A percentile compares a stretch with the other conserved stretches of the same genome.
These are phyloP conservation scores for Monocercomonoides exilis DNA, from an alignment of 78 protist species.

Conservation along the genomic window DNA sequence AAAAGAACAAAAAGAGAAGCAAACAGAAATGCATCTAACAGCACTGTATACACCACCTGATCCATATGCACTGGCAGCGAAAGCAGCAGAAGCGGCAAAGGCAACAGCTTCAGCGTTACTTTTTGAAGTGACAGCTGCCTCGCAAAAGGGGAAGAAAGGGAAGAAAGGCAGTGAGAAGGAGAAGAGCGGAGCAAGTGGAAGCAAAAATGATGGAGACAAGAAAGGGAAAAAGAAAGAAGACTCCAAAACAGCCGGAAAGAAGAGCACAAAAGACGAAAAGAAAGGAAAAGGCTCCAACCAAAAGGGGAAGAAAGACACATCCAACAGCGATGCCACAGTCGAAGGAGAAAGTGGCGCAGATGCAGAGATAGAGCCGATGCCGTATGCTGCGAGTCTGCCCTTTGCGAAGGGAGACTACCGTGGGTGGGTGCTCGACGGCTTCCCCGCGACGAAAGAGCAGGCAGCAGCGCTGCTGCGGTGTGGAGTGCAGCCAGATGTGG, in stretches of 20 bases:
- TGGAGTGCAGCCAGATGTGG: background rate
- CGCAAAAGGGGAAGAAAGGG: background rate
- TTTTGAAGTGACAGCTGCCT: background rate
- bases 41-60: background rate
- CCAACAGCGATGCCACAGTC: background rate
- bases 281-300: too few relatives aligned
- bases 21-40: background rate
- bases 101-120: background rate
- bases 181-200: background rate
- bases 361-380: background rate
- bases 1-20: background rate
- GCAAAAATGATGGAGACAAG: background rate
- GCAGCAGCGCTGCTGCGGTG: background rate
- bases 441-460: constrained; percentile 3
- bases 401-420: constrained; percentile 12
- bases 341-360: background rate
- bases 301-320: background rate
- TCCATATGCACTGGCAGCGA: background rate
- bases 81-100: background rate
- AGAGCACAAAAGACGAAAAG: background rate
- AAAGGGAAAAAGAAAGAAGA: background rate
- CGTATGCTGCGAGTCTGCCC: background rate
- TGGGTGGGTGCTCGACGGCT: constrained; percentile 18
- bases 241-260: background rate
- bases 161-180: background rate